Evolutionary conservation across 1,284 basidiomycete species (phyloP), one percentile per base, ranked within the genome.

Genomic region (Kalmanozyma brasiliensis): DNA sequence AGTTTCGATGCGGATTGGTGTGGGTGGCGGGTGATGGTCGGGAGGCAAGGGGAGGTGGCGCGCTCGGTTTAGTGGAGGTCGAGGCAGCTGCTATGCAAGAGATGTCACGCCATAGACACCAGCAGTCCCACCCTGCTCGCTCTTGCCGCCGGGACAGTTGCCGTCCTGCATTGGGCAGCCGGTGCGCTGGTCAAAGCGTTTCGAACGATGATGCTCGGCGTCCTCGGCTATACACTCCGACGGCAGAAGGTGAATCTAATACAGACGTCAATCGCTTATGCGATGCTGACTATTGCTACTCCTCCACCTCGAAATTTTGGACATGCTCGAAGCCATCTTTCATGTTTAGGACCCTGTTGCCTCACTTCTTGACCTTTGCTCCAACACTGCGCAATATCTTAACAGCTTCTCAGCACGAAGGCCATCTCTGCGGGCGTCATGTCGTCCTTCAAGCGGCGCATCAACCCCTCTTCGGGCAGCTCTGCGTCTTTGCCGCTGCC

Each of bases 391-490:
- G n/a, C n/a, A n/a, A n/a, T n/a, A n/a, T n/a, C n/a, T n/a, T n/a
- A n/a, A n/a, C n/a, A n/a, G n/a, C n/a, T n/a, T n/a, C n/a, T n/a
- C n/a, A n/a, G n/a, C n/a, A n/a, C n/a, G n/a, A n/a, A n/a, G n/a
- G n/a, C n/a, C n/a, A n/a, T n/a, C n/a, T n/a, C n/a, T n/a, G n/a
- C n/a, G n/a, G n/a, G n/a, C 37, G 32, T 37, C 47, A 78, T 78
- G 76, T 91, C 90, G 57, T 92, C 91, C 5, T 94, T 94, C 88
- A 93, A 90, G 82, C 86, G 92, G 59, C 88, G 88, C 76, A 69
- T 69, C 78, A 85, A 62, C 23, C 47, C 60, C 6, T 19, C 55
- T 11, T 43, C 64, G 2, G 48, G 56, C 37, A 29, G 65, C 13
- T 16, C 38, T 9, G 19, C 30, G 85, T 86, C 74, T 82, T 84